These are phyloP conservation scores for Coniochaeta sp. DNA, from an alignment of 2,329 filamentous ascomycete species.

Conservation along the genomic window DNA sequence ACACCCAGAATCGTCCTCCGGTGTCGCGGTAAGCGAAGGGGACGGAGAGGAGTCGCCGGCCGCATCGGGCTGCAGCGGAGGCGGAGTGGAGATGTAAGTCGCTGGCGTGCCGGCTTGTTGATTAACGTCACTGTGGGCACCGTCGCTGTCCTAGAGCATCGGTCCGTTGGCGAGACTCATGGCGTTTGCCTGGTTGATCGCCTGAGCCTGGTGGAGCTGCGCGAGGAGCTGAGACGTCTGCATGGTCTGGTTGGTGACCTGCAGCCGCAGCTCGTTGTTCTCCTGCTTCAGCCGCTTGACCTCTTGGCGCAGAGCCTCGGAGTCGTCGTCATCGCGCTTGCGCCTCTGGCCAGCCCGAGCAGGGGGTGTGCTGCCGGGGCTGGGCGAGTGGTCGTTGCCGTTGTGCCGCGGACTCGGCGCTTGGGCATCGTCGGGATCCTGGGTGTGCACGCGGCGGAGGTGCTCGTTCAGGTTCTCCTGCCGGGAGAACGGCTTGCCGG, in stretches of 20 bases:
- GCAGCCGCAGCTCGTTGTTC: slow-evolving; percentile 48
- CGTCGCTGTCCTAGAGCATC: slow-evolving; percentile 9
- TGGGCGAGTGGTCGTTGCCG: slow-evolving; percentile 30
- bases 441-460: slow-evolving; percentile 77
- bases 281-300: slow-evolving; percentile 60
- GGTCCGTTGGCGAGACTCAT: slow-evolving; percentile 2
- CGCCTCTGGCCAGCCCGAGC: slow-evolving; percentile 33
- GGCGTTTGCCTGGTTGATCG: neutral
- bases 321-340: slow-evolving; percentile 24
- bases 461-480: slow-evolving; percentile 95
- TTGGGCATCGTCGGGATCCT: slow-evolving; percentile 22
- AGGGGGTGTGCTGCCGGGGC: slow-evolving; percentile 10
- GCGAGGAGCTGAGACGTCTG: slow-evolving; percentile 39
- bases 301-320: slow-evolving; percentile 49
- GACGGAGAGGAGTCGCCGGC: neutral
- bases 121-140: neutral
- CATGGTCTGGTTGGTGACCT: slow-evolving; percentile 40
- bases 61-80: neutral
- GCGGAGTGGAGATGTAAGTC: neutral
- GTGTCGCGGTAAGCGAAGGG: neutral
- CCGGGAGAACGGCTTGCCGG: slow-evolving; percentile 82
- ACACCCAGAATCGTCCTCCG: no score
- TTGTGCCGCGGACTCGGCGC: slow-evolving; percentile 34
- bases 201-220: slow-evolving; percentile 25
- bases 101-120: neutral